A percentile compares a stretch with the other conserved stretches of the same genome.
Conservation (phyloP, 768 basidiomycete genomes). For the Postia placenta region DNA sequence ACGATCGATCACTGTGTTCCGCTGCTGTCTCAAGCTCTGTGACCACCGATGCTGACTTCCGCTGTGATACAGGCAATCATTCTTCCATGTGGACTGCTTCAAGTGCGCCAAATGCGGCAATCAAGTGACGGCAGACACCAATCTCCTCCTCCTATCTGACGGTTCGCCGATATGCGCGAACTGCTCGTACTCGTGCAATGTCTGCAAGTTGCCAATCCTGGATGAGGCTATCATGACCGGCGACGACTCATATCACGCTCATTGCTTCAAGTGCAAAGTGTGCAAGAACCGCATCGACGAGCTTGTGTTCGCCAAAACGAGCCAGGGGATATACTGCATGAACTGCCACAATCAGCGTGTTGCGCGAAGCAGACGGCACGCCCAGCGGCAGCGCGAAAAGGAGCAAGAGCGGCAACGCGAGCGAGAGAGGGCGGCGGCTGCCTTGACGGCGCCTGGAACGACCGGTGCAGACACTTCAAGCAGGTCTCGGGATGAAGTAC, state of each 20-base stretch:
- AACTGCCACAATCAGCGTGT: conserved; percentile 97
- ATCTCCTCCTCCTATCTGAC: conserved; percentile 93
- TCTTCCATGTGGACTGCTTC: conserved; percentile 95
- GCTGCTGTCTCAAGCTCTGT: not conserved
- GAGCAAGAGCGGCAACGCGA: conserved; percentile 26
- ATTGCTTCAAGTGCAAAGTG: conserved; percentile 97
- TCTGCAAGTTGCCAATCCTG: conserved; percentile 89
- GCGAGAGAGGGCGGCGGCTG: conserved; percentile 2
- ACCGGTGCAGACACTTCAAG: not conserved
- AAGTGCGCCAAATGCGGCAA: conserved; percentile 94
- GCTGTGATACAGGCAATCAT: conserved; percentile 60
- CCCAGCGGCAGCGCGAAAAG: conserved; percentile 58
- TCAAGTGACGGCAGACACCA: conserved; percentile 93
- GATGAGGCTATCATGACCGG: conserved; percentile 99
- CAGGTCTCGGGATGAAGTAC: not conserved
- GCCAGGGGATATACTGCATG: conserved; percentile 99
- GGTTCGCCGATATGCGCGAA: conserved; percentile 94
- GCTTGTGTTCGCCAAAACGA: conserved; percentile 97
- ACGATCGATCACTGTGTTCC: not conserved
- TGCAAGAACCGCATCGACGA: conserved; percentile 96
- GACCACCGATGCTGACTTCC: conserved; percentile 10
- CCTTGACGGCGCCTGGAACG: not conserved
- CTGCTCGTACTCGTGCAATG: conserved; percentile 93
- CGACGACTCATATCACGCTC: conserved; percentile 97
- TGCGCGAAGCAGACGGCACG: conserved; percentile 85